Evolutionary conservation across 768 basidiomycete genomes (phyloP).

Genomic region (Leccinellum luteum): DNA sequence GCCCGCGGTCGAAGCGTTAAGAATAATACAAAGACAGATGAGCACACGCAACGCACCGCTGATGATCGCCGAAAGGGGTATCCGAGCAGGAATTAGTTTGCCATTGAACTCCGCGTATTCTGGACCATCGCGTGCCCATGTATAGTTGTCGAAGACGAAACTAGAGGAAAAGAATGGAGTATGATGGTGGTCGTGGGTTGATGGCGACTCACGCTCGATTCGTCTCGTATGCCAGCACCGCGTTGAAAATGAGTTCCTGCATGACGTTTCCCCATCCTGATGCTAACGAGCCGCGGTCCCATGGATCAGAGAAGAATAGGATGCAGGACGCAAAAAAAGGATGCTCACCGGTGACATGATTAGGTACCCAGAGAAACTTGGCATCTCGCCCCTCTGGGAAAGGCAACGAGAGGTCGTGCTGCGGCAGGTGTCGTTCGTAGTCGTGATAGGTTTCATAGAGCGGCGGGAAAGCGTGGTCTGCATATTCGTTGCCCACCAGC

Average conservation of each 20-base stretch:
- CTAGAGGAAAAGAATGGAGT: conserved; percentile 23
- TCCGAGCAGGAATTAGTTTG: conserved; percentile 49
- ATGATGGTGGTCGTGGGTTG: neutral
- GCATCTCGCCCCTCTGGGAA: conserved; percentile 40
- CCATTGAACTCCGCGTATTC: conserved; percentile 48
- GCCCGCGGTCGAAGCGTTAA: neutral
- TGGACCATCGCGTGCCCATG: conserved; percentile 44
- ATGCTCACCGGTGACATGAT: conserved; percentile 42
- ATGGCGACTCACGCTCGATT: conserved; percentile 45
- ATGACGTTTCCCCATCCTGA: conserved; percentile 63
- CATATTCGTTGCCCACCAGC: neutral
- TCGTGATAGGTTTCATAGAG: conserved; percentile 43
- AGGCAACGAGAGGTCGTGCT: conserved; percentile 40
- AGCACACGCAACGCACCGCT: conserved; percentile 36
- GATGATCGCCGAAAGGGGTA: conserved; percentile 54
- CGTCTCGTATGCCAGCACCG: conserved; percentile 45
- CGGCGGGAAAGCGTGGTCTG: conserved; percentile 36
- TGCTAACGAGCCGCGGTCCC: conserved; percentile 26
- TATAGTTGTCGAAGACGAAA: conserved; percentile 59
- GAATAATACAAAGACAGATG: neutral
- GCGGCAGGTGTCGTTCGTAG: conserved; percentile 44
- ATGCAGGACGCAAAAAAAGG: neutral
- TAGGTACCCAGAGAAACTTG: conserved; percentile 48
- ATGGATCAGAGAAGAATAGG: neutral
- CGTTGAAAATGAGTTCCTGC: conserved; percentile 55